Base-by-base conservation (phyloP, 441 rosid genomes). In the California macrophylla region DNA sequence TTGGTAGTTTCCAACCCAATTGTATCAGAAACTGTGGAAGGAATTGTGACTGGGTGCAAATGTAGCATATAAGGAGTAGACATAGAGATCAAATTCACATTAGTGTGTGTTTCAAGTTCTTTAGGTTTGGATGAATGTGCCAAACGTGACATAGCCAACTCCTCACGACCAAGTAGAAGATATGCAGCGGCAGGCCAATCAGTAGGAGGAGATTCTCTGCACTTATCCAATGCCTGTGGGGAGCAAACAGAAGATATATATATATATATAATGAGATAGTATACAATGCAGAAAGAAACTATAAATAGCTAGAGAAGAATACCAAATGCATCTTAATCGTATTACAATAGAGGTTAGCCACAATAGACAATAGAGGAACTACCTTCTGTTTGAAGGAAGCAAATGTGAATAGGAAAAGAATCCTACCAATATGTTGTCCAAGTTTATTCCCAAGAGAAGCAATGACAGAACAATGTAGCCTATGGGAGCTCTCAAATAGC, bases 141-240 rank as follows among this genome's bases (percentile, higher is more conserved):
- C 73, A 82, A 83, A 82, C 83, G 78, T 7, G 93, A 87, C 75
- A 84, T 80, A 78, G 97, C 96, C 79, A 95, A 77, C 80, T 95
- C 99, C 82, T 92, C 95, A 73, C 98, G 91, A 70, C 98, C 94
- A 82, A 95, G 91, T 78, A 95, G 95, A 74, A 90, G 82, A 81
- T 90, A 95, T 66, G 96, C 99, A 75, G 92, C 84, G 6, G 90
- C 93, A 76, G 99, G 92, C 99, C 99, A 95, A 76, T 89, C 93
- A 63, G 84, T 81, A 6, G 99, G 97, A 72, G 99, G 98, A 76
- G 89, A 90, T 82, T 90, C 99, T 67, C 98, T 86, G 72, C 98
- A 92, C 80, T 85, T 88, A 79, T 90, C 96, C 82, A 92, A 77
- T 69, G 96, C 98, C 99, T 92, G 76, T 64, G 70, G 77, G 80